Base-by-base conservation (phyloP, 2,329 filamentous ascomycete genomes). In the Diaporthe vaccinii region DNA sequence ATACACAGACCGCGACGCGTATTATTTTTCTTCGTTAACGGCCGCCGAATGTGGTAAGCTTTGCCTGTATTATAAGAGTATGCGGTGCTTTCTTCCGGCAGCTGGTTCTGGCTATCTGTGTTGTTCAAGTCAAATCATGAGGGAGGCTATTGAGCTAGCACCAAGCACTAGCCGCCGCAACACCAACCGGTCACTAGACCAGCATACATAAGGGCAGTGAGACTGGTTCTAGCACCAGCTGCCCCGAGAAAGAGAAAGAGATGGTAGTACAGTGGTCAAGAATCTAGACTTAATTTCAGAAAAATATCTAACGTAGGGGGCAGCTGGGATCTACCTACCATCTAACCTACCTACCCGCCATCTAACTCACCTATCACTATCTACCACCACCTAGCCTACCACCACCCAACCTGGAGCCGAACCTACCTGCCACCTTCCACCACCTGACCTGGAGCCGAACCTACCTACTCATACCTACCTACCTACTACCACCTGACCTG, bases 21-120 rank as follows among this genome's bases (percentile, higher is more conserved):
- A 49, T 49, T n/a, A 6, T 7, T n/a, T 49, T 17, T 0, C 46
- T 17, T 1, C 5, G 46, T n/a, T 9, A 8, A 22, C 1, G 0
- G 20, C 2, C 20, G 1, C 17, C 10, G 46, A n/a, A 49, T 10
- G 17, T 20, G 17, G 8, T 2, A 49, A 10, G n/a, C 20, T 12
- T 4, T 39, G 10, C 12, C 1, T 39, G 12, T 39, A 39, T 39
- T 15, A 4, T 39, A 15, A 39, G 36, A 39, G 14, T 39, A 12
- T 4, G 14, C 3, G 36, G 36, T 39, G 36, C 10, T 39, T 39
- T 39, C 10, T 39, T 36, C 34, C 6, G 9, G 10, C 36, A 39
- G 36, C 36, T 39, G 12, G 10, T 4, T 39, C 36, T 14, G 12
- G 14, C 36, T 12, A 14, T 39, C 10, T 39, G 36, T 39, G 36